phyloP scores from a whole-genome alignment of 306 rosid genomes.

The Pueraria montana region DNA sequence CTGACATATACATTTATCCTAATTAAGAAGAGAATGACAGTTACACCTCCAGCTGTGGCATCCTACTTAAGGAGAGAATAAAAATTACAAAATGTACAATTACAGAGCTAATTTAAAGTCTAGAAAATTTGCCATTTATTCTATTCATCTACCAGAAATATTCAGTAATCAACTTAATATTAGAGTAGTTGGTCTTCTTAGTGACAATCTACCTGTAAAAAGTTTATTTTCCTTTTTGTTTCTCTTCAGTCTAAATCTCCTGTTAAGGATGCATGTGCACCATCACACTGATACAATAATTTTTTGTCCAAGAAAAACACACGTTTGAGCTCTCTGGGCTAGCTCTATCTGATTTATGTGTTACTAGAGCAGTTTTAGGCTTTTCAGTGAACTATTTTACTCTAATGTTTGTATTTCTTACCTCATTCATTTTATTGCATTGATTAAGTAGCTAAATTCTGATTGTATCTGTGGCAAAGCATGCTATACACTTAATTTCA shows the following conservation, averaged over 20 bases:
- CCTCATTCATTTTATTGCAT: conserved; percentile 14
- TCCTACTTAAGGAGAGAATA: background rate
- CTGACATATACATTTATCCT: background rate
- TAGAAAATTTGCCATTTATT: background rate
- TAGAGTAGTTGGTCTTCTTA: background rate
- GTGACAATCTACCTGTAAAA: conserved; percentile 2
- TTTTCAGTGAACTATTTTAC: background rate
- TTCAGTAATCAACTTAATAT: background rate
- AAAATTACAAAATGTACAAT: background rate
- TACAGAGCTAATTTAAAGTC: background rate
- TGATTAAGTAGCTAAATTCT: conserved; percentile 1
- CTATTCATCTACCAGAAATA: background rate
- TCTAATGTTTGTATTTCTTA: conserved; percentile 6
- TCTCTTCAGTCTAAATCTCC: conserved; percentile 16
- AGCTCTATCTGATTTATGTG: conserved; percentile 17
- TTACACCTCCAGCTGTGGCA: background rate
- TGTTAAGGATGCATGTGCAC: conserved; percentile 18
- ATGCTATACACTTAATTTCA: conserved; percentile 32
- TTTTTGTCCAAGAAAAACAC: background rate
- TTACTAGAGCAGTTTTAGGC: conserved; percentile 27
- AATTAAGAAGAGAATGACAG: background rate
- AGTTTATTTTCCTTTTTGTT: background rate
- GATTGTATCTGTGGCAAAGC: background rate
- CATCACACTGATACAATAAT: conserved; percentile 1
- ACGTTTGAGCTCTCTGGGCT: conserved; percentile 3